Evolutionary conservation across 768 basidiomycete species (phyloP).

Genomic region (Naganishia vaughanmartiniae): DNA sequence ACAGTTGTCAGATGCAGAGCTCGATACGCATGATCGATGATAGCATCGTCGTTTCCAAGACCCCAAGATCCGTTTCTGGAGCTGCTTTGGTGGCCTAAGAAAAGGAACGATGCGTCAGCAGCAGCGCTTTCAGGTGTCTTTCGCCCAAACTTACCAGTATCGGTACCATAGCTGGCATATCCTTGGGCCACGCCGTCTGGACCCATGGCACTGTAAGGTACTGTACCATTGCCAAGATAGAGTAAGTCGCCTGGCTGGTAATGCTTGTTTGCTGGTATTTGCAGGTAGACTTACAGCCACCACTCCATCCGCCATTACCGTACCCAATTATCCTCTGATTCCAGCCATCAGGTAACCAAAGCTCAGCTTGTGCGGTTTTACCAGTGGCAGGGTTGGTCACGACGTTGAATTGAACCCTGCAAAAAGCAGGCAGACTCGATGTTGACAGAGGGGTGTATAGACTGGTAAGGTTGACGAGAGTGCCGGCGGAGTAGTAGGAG

Average conservation of each 20-base stretch:
- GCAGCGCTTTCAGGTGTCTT: background rate
- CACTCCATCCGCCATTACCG: conserved; percentile 12
- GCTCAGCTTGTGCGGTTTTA: no score
- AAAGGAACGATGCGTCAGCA: background rate
- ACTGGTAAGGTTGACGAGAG: background rate
- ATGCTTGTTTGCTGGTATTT: background rate
- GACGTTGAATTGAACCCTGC: background rate
- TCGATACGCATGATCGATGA: conserved; percentile 11
- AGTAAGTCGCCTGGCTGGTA: background rate
- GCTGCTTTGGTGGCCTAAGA: background rate
- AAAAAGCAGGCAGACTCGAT: background rate
- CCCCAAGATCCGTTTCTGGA: conserved; percentile 15
- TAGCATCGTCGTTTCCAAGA: conserved; percentile 10
- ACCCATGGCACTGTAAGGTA: background rate
- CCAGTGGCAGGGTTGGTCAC: background rate
- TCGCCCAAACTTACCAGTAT: background rate
- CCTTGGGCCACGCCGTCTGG: background rate
- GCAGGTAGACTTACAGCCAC: background rate
- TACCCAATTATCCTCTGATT: background rate
- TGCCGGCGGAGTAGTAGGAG: background rate
- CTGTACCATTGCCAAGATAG: background rate
- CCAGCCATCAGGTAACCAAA: no score
- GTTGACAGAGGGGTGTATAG: background rate
- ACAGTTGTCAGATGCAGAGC: conserved; percentile 8
- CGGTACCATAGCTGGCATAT: background rate